Evolutionary conservation across 2,329 filamentous ascomycete species (phyloP).

Genomic region (Cordyceps farinosa): DNA sequence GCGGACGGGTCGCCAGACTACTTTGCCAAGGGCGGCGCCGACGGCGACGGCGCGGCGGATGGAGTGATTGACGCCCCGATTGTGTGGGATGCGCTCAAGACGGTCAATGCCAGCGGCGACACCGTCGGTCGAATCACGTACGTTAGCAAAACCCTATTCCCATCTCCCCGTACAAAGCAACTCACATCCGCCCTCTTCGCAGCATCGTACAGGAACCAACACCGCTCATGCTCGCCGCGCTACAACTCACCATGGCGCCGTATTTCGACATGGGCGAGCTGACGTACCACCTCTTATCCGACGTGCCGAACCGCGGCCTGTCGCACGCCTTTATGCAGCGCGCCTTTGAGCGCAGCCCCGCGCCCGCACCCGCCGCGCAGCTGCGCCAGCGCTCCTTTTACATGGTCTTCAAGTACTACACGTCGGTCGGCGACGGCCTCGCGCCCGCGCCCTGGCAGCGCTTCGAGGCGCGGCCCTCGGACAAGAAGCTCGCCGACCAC

Average conservation of each 20-base stretch:
- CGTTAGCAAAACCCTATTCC: not conserved
- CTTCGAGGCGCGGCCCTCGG: constrained; percentile 44
- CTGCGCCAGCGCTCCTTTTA: constrained; percentile 55
- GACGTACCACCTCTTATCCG: constrained; percentile 50
- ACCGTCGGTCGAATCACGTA: constrained; percentile 55
- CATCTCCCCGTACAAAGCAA: not conserved
- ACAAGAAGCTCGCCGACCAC: constrained; percentile 43
- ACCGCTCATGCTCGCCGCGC: constrained; percentile 55
- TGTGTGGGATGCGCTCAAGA: constrained; percentile 40
- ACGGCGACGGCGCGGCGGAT: constrained; percentile 24
- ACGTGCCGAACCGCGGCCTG: constrained; percentile 41
- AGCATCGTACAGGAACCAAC: constrained; percentile 59
- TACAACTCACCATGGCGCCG: constrained; percentile 54
- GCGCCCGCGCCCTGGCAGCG: constrained; percentile 58
- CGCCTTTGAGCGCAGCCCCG: constrained; percentile 36
- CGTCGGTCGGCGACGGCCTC: constrained; percentile 53
- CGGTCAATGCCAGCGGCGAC: constrained; percentile 34
- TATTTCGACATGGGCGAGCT: constrained; percentile 62
- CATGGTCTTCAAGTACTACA: constrained; percentile 64
- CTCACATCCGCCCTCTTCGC: not conserved
- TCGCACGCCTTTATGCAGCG: constrained; percentile 48
- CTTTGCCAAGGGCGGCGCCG: constrained; percentile 24
- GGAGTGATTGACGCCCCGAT: constrained; percentile 37
- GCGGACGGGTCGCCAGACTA: constrained; percentile 24
- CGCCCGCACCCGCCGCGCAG: constrained; percentile 31